phyloP scores from a whole-genome alignment of 192 early-diverging fungal species.

The Backusella parvicylindrica region DNA sequence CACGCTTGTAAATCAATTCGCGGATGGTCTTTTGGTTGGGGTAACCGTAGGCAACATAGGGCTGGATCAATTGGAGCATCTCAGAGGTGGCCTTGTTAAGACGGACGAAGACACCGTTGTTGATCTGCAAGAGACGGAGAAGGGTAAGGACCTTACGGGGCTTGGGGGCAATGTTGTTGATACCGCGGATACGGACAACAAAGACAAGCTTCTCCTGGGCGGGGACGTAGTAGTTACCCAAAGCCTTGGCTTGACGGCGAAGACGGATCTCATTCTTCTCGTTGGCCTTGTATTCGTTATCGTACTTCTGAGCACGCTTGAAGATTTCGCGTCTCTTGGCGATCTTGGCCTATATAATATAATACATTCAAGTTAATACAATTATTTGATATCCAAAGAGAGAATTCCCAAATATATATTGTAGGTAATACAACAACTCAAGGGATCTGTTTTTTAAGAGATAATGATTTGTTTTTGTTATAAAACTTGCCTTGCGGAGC shows the following conservation, averaged over 20 bases:
- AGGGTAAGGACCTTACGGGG: constrained; percentile 98
- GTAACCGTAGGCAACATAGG: constrained; percentile 92
- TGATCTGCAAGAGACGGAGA: constrained; percentile 98
- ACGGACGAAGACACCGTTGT: constrained; percentile 94
- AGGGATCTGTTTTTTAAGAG: neutral
- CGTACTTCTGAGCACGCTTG: constrained; percentile 99
- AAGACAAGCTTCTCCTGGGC: constrained; percentile 96
- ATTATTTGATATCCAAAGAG: neutral
- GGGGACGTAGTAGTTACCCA: constrained; percentile 91
- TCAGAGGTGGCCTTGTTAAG: constrained; percentile 95
- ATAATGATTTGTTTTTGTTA: neutral
- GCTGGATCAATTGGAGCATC: constrained; percentile 95
- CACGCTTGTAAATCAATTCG: constrained; percentile 99
- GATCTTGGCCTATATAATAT: constrained; percentile 42
- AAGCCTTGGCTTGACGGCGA: constrained; percentile 86
- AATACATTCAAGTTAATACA: neutral
- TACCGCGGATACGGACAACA: constrained; percentile 99
- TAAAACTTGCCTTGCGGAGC: constrained; percentile 47
- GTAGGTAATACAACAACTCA: neutral
- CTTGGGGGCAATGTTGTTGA: constrained; percentile 99
- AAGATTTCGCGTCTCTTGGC: constrained; percentile 93
- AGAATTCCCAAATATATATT: neutral
- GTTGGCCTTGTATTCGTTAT: constrained; percentile 90
- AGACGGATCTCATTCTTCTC: constrained; percentile 92
- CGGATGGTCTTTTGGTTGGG: constrained; percentile 98